phyloP scores from a whole-genome alignment of 176 grass and related monocot genomes.

The bread wheat (Triticum aestivum) region IWGSC_CS_RefSeq_v2.1 NC_057808.1:550263289-550263788 shows the following conservation, averaged over 20 bases:
- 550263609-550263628: background rate
- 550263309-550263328: background rate
- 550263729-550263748: conserved; percentile 83
- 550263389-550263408: background rate
- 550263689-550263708: too few relatives aligned
- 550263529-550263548: too few relatives aligned
- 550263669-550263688: too few relatives aligned
- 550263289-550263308: background rate
- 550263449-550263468: too few relatives aligned
- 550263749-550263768: conserved; percentile 98
- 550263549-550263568: too few relatives aligned
- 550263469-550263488: too few relatives aligned
- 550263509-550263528: too few relatives aligned
- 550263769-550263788: conserved; percentile 96
- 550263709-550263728: background rate
- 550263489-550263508: too few relatives aligned
- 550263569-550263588: too few relatives aligned
- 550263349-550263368: too few relatives aligned
- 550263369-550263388: background rate
- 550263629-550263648: background rate
- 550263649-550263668: background rate
- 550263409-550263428: background rate
- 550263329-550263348: background rate
- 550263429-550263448: background rate
- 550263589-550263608: too few relatives aligned